Evolutionary conservation across 2,329 filamentous ascomycete genomes (phyloP), one percentile per base, ranked within the genome.

Genomic region (Cadophora malorum): DNA sequence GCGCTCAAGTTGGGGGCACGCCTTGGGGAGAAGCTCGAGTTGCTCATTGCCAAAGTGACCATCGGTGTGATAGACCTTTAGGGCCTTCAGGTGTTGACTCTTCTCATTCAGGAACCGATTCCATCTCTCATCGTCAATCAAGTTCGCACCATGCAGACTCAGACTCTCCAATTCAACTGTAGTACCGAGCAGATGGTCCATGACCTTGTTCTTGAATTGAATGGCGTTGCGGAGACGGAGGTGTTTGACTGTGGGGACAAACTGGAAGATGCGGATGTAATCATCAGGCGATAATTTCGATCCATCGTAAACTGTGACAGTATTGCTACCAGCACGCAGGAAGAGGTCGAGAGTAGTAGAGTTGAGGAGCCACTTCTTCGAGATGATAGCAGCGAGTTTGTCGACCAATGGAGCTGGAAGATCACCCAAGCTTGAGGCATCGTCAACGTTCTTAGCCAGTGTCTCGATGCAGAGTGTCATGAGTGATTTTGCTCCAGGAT

Each of bases 11-110:
- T 88, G 85, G 0, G 89, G 88, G 73, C 92, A 95, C 68, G 85
- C 80, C 7, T 84, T 81, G 28, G 84, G 83, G 68, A 97, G 82
- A n/a, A 85, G 78, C 16, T 82, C 77, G 0, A 96, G 81, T 0
- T 87, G 87, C 8, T 91, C 85, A 69, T 97, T 90, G 50, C 90
- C 88, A 71, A 98, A 91, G 38, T 94, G 89, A 63, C 86, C 90
- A 78, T 97, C 94, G 0, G 96, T 91, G 79, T 91, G 94, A 75
- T 93, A 94, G 1, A 97, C 84, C 74, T 94, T 91, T 23, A 98
- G 79, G 0, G 84, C 84, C 73, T 88, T 86, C 14, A 97, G 83
- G 25, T 85, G 79, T 9, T 81, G 74, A 12, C 94, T 94, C 67
- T 91, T 89, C 62, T 84, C 83, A 14, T 81, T 80, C 64, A 97